Base-by-base conservation (phyloP, 148 eudicot genomes). In the Vaccinium macrocarpon region DNA sequence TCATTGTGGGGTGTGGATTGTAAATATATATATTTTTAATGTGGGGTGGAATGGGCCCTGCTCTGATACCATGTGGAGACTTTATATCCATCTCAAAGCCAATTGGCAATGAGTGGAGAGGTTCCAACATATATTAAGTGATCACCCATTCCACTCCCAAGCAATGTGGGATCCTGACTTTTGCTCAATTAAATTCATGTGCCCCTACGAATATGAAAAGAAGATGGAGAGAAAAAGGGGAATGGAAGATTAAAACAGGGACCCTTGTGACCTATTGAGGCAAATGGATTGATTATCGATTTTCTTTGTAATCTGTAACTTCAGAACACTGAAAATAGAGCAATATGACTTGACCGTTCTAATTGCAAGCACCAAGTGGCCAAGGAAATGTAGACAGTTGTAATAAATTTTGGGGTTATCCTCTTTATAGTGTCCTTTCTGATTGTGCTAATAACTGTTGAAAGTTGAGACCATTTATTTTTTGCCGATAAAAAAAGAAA, bases 391-490 rank as follows among this genome's bases (percentile, higher is more conserved):
- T 29, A 18, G 6, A 14, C 14, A 6, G 42, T 56, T 23, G 64
- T 12, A 29, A 55, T 6, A 48, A 52, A 0, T 19, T 13, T 52
- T 53, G 64, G 64, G 51, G 12, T 71, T 52, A 18, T 82, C 29
- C 46, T 27, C 38, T 68, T 66, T 29, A 11, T 12, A 11, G 18
- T 16, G 72, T 51, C 10, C 25, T 42, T 66, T 38, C 49, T 62
- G 50, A n/a, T 12, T 64, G n/a, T 27, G 15, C 32, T 48, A 62
- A 27, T 5, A 7, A 66, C 23, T 81, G 1, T 50, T 68, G 42
- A 15, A 81, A 19, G n/a, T 82, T 82, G 83, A 82, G 29, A 8
- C 53, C 76, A 66, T 66, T 35, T 81, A 49, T 42, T 42, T 42
- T 42, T 42, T 42, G 6, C 46, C 46, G 46, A 42, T 42, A 42